phyloP scores from a whole-genome alignment of 371 early-diverging fungal species.

The Mortierella polycephala region DNA sequence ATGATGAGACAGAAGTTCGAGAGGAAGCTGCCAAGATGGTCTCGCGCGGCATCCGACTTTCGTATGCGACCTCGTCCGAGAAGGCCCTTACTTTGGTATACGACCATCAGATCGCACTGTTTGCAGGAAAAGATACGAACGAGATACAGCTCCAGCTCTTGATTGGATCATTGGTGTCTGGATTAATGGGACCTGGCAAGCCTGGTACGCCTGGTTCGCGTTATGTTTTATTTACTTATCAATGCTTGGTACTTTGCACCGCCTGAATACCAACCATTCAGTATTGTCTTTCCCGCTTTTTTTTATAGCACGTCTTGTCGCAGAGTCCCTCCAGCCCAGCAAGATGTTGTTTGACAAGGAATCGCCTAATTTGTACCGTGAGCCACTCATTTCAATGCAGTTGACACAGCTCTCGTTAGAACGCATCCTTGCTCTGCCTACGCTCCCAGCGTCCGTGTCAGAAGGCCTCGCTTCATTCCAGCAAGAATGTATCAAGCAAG shows the following conservation, averaged over 20 bases:
- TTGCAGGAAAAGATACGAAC: constrained; percentile 28
- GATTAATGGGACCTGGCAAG: constrained; percentile 13
- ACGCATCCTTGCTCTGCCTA: constrained; percentile 8
- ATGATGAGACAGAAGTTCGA: constrained; percentile 82
- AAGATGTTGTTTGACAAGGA: constrained; percentile 60
- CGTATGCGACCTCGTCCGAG: constrained; percentile 44
- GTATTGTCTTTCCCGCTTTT: not conserved
- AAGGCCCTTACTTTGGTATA: constrained; percentile 41
- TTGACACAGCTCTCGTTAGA: constrained; percentile 56
- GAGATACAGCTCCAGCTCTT: constrained; percentile 52
- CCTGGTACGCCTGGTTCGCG: constrained; percentile 17
- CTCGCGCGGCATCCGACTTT: constrained; percentile 60
- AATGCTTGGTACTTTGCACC: not conserved
- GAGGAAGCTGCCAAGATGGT: constrained; percentile 66
- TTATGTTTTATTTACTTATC: not conserved
- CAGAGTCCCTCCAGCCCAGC: constrained; percentile 54
- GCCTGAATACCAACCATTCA: not conserved
- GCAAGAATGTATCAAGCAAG: constrained; percentile 14
- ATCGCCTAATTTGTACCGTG: constrained; percentile 60
- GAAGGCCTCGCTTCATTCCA: constrained; percentile 14
- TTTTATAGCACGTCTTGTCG: constrained; percentile 35
- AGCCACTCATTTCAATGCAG: constrained; percentile 61
- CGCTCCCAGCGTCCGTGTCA: constrained; percentile 10
- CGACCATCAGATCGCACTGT: constrained; percentile 25
- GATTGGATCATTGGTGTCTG: constrained; percentile 19